phyloP scores from a whole-genome alignment of 2,329 filamentous ascomycete genomes.

The Sporothrix pallida region DNA sequence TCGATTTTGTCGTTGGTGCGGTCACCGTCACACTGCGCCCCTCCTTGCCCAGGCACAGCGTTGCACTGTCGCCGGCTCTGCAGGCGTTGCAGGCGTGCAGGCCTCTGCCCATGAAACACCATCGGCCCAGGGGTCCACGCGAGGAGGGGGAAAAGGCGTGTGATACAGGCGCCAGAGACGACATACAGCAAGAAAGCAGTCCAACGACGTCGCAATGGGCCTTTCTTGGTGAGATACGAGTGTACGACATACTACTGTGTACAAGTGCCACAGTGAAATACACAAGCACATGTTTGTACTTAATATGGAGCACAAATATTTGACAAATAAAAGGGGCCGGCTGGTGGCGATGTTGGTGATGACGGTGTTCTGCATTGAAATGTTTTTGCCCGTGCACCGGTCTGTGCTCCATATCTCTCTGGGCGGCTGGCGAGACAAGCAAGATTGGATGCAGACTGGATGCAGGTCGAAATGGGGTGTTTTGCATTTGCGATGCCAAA shows the following conservation, averaged over 20 bases:
- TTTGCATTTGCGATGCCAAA: neutral
- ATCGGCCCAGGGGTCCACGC: conserved; percentile 25
- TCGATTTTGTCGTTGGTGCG: neutral
- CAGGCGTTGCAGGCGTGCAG: conserved; percentile 16
- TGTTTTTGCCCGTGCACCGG: conserved; percentile 15
- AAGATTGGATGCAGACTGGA: neutral
- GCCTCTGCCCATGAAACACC: conserved; percentile 27
- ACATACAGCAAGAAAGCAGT: too few species aligned
- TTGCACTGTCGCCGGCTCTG: conserved; percentile 17
- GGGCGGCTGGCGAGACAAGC: neutral
- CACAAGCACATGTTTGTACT: too few species aligned
- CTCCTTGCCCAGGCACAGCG: conserved; percentile 19
- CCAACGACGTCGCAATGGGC: too few species aligned
- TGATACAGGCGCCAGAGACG: neutral
- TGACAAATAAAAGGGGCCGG: conserved; percentile 6
- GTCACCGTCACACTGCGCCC: conserved; percentile 14
- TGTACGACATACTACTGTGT: too few species aligned
- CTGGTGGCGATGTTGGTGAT: neutral
- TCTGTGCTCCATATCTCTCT: conserved; percentile 12
- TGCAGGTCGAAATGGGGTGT: neutral
- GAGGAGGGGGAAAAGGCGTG: neutral
- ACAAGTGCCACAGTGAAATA: too few species aligned
- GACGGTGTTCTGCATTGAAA: neutral
- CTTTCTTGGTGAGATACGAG: too few species aligned
- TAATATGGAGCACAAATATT: neutral